phyloP scores from a whole-genome alignment of 2,329 filamentous ascomycete genomes.

The Epichloe sibirici region DNA sequence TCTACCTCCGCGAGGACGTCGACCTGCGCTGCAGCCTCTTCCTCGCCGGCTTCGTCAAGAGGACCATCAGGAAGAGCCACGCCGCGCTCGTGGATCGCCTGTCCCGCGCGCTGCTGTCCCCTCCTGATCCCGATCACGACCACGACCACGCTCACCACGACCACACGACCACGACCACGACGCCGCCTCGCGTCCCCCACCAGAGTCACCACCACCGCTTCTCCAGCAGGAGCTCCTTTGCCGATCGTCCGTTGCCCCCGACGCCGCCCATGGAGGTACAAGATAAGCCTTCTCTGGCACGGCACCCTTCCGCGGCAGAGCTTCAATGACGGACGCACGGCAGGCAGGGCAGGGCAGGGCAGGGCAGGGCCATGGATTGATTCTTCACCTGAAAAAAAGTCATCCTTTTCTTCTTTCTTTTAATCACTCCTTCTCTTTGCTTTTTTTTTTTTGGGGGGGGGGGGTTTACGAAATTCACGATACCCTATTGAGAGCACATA shows the following conservation, averaged over 20 bases:
- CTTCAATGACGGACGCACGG: not conserved
- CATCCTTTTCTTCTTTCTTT: no score
- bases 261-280: not conserved
- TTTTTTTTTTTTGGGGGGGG: no score
- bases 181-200: no score
- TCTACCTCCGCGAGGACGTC: conserved; percentile 79
- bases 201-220: not conserved
- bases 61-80: conserved; percentile 68
- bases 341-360: no score
- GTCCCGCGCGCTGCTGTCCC: not conserved
- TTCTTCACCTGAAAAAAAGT: no score
- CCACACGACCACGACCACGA: no score
- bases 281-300: not conserved
- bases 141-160: no score
- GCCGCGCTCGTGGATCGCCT: conserved; percentile 55
- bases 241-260: not conserved
- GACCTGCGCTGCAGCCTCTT: conserved; percentile 69
- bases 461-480: no score
- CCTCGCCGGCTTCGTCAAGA: conserved; percentile 66
- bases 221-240: not conserved
- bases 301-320: not conserved
- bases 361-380: no score
- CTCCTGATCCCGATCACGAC: no score
- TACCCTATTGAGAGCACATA: no score
- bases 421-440: no score